These are phyloP conservation scores for Boletellus deceptivus DNA, from an alignment of 1,284 basidiomycete genomes.

Conservation along the genomic window DNA sequence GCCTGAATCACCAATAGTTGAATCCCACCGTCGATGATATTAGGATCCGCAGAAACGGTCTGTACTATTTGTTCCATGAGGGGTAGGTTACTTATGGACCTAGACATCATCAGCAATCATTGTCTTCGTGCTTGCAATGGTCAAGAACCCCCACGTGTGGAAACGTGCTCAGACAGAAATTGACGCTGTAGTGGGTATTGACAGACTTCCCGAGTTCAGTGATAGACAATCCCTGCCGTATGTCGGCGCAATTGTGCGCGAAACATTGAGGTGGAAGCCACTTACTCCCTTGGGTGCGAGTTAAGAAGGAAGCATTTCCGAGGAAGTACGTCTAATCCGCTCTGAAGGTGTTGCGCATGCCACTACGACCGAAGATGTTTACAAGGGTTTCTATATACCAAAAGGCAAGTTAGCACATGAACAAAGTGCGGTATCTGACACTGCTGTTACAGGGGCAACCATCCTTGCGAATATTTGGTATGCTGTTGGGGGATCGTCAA, in stretches of 20 bases:
- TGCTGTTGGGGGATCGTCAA: background rate
- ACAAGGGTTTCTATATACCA: background rate
- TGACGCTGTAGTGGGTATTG: background rate
- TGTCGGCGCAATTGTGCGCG: background rate
- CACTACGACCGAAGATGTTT: background rate
- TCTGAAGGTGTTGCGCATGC: background rate
- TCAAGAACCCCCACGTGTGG: background rate
- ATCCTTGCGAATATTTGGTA: slow-evolving; percentile 17
- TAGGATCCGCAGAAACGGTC: background rate
- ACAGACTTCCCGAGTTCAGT: background rate
- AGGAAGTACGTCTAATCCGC: too few relatives aligned
- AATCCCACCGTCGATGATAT: too few relatives aligned
- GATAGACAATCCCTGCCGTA: background rate
- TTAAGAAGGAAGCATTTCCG: too few relatives aligned
- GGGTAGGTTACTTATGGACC: background rate
- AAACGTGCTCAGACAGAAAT: background rate
- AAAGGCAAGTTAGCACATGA: background rate
- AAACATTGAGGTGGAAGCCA: background rate
- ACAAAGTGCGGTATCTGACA: too few relatives aligned
- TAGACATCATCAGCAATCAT: too few relatives aligned
- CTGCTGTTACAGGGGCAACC: slow-evolving; percentile 3
- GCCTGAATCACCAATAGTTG: too few relatives aligned
- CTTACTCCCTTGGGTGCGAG: background rate
- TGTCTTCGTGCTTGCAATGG: background rate
- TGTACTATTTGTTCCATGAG: too few relatives aligned